These are phyloP conservation scores for Ogataea corticis DNA, from an alignment of 805 yeast genomes.

Conservation along the genomic window DNA sequence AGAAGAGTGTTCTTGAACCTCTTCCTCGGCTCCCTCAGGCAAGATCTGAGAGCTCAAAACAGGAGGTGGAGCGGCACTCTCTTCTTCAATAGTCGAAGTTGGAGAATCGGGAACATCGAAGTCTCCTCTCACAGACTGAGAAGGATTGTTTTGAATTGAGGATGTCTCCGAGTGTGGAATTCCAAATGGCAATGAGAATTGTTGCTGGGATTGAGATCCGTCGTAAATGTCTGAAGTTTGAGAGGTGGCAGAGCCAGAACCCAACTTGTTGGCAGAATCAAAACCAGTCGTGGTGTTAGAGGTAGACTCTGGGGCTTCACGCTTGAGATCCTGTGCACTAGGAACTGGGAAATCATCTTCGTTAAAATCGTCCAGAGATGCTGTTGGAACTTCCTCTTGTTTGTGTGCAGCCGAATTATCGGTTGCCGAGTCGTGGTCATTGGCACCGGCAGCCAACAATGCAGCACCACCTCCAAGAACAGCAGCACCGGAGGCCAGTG, in stretches of 20 bases:
- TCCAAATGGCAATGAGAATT: slow-evolving; percentile 40
- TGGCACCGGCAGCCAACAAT: slow-evolving; percentile 17
- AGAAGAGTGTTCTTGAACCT: slow-evolving; percentile 15
- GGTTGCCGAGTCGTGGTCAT: slow-evolving; percentile 8
- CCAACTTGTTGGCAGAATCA: slow-evolving; percentile 20
- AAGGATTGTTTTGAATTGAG: slow-evolving; percentile 89
- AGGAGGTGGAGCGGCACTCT: slow-evolving; percentile 30
- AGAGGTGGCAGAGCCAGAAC: slow-evolving; percentile 44
- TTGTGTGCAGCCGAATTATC: background rate
- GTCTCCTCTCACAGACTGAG: slow-evolving; percentile 85
- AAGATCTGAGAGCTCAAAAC: slow-evolving; percentile 31
- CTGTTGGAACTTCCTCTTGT: slow-evolving; percentile 34
- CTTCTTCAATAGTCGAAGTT: slow-evolving; percentile 34
- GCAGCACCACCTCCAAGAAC: slow-evolving; percentile 26
- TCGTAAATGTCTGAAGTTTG: slow-evolving; percentile 46
- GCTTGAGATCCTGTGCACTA: slow-evolving; percentile 16
- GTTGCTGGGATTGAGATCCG: slow-evolving; percentile 24
- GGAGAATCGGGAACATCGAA: slow-evolving; percentile 45
- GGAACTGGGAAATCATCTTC: slow-evolving; percentile 25
- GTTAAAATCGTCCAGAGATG: slow-evolving; percentile 33
- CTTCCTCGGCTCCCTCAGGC: slow-evolving; percentile 30
- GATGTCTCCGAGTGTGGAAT: slow-evolving; percentile 85
- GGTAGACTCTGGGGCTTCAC: slow-evolving; percentile 22
- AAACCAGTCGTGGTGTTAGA: slow-evolving; percentile 24
- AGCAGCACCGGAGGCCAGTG: slow-evolving; percentile 31